These are phyloP conservation scores for Lathyrus aphaca DNA, from an alignment of 306 rosid genomes.

Conservation along the genomic window DNA sequence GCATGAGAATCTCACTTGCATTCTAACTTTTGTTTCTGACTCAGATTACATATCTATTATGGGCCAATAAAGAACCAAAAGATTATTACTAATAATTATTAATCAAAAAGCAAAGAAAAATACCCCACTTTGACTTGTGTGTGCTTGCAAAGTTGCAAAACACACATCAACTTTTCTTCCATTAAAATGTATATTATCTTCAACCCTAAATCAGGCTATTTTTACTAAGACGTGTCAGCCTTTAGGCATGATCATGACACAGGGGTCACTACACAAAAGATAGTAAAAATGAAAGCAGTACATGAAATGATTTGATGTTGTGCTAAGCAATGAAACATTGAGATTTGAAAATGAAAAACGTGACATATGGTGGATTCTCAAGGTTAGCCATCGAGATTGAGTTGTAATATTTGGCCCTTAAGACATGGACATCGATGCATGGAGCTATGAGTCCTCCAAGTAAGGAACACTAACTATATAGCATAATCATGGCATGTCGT, in stretches of 20 bases:
- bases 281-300: neutral
- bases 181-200: slow-evolving; percentile 15
- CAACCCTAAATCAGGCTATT: slow-evolving; percentile 15
- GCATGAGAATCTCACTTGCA: slow-evolving; percentile 29
- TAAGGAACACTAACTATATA: neutral
- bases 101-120: slow-evolving; percentile 20
- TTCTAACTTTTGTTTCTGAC: slow-evolving; percentile 40
- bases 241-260: neutral
- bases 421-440: slow-evolving; percentile 12
- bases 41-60: slow-evolving; percentile 41
- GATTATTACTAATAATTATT: neutral
- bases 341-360: slow-evolving; percentile 20
- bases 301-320: neutral
- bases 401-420: neutral
- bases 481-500: slow-evolving; percentile 16
- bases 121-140: slow-evolving; percentile 51
- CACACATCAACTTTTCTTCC: slow-evolving; percentile 41
- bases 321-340: slow-evolving; percentile 4
- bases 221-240: slow-evolving; percentile 13
- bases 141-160: slow-evolving; percentile 6
- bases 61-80: slow-evolving; percentile 36
- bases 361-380: slow-evolving; percentile 7
- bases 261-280: neutral
- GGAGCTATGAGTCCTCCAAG: slow-evolving; percentile 21
- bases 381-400: neutral